phyloP scores from a whole-genome alignment of 1,284 basidiomycete genomes.

The Vanrija pseudolonga region DNA sequence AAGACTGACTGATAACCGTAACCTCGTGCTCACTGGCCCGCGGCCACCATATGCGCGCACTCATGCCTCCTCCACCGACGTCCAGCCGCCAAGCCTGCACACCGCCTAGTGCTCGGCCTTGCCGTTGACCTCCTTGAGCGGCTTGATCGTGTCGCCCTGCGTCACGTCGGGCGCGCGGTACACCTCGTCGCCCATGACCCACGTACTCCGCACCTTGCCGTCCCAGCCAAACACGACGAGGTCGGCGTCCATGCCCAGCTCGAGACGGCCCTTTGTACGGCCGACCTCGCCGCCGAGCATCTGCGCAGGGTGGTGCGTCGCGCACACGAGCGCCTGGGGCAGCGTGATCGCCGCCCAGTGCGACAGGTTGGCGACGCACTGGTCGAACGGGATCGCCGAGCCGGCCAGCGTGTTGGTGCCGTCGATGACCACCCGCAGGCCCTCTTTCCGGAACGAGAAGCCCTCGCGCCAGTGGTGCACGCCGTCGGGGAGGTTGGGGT shows the following conservation, averaged over 20 bases:
- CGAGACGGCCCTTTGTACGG: constrained; percentile 69
- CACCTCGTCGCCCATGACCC: constrained; percentile 72
- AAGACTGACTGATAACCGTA: too few relatives aligned
- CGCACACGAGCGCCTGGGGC: constrained; percentile 76
- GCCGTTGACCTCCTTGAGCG: constrained; percentile 1
- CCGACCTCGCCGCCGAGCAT: constrained; percentile 66
- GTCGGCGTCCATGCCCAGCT: constrained; percentile 77
- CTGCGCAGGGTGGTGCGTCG: constrained; percentile 76
- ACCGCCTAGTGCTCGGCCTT: not conserved
- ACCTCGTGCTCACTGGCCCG: too few relatives aligned
- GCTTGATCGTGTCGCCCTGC: constrained; percentile 3
- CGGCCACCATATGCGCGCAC: too few relatives aligned
- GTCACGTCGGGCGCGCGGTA: constrained; percentile 47
- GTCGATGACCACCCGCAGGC: constrained; percentile 73
- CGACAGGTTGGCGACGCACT: constrained; percentile 77
- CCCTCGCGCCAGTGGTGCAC: constrained; percentile 71
- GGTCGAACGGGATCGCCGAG: constrained; percentile 68
- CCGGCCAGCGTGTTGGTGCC: constrained; percentile 83
- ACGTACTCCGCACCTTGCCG: constrained; percentile 69
- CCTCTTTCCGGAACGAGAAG: constrained; percentile 74
- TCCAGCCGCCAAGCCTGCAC: too few relatives aligned
- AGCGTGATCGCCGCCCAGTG: constrained; percentile 76
- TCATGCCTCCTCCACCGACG: too few relatives aligned
- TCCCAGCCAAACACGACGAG: constrained; percentile 65
- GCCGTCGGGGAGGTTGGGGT: constrained; percentile 77